These are phyloP conservation scores for Harrya chromipes DNA, from an alignment of 768 basidiomycete genomes.

Conservation along the genomic window DNA sequence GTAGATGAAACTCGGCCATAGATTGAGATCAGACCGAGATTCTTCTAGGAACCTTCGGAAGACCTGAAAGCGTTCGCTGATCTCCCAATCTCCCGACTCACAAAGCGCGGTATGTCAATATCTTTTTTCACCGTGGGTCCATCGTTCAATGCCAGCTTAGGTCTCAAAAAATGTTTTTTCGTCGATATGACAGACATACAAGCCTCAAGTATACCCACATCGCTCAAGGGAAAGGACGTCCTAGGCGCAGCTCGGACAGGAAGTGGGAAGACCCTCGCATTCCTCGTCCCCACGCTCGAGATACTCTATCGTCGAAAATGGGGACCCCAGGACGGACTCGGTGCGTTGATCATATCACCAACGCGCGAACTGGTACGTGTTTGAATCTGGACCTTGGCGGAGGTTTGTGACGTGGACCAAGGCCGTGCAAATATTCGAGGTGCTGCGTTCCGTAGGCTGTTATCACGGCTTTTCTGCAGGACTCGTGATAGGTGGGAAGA, in stretches of 20 bases:
- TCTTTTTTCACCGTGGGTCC: background rate
- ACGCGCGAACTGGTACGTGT: slow-evolving; percentile 82
- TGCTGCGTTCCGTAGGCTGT: slow-evolving; percentile 88
- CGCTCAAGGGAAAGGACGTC: slow-evolving; percentile 62
- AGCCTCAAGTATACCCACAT: slow-evolving; percentile 53
- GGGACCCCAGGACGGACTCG: slow-evolving; percentile 73
- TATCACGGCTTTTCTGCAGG: slow-evolving; percentile 93
- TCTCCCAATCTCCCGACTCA: slow-evolving; percentile 73
- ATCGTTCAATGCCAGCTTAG: slow-evolving; percentile 35
- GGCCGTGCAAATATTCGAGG: slow-evolving; percentile 99
- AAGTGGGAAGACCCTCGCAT: slow-evolving; percentile 73
- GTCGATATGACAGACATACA: slow-evolving; percentile 85
- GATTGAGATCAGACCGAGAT: slow-evolving; percentile 12
- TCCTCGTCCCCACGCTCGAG: slow-evolving; percentile 66
- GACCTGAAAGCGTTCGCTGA: slow-evolving; percentile 58
- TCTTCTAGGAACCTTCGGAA: slow-evolving; percentile 45
- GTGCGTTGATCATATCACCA: slow-evolving; percentile 90
- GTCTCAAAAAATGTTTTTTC: slow-evolving; percentile 85
- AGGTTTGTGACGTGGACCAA: slow-evolving; percentile 28
- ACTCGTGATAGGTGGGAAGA: slow-evolving; percentile 95
- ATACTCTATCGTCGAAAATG: slow-evolving; percentile 61
- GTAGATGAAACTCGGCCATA: background rate
- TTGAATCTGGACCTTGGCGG: background rate
- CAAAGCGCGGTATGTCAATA: slow-evolving; percentile 58
- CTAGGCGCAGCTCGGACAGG: slow-evolving; percentile 70